A percentile compares a stretch with the other conserved stretches of the same genome.
phyloP scores from a whole-genome alignment of 306 rosid species.

The Dalbergia oliveri region DNA sequence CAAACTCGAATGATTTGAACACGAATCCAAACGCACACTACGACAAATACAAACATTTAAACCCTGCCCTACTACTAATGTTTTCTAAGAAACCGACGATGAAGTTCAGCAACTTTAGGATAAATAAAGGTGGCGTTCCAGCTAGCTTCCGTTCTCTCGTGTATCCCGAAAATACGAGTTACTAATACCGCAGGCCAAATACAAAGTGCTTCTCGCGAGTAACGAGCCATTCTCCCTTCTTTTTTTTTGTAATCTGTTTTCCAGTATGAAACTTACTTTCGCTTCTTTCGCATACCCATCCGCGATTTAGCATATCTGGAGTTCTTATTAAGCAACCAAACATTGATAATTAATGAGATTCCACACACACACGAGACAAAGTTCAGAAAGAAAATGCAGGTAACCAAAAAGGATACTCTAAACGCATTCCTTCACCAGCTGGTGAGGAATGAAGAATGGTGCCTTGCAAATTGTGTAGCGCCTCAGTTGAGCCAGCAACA shows the following conservation, averaged over 20 bases:
- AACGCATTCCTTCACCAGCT: slow-evolving; percentile 86
- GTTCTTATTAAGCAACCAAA: slow-evolving; percentile 63
- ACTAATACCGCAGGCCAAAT: slow-evolving; percentile 4
- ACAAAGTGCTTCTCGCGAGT: background rate
- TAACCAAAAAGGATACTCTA: slow-evolving; percentile 82
- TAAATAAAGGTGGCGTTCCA: background rate
- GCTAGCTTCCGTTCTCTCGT: slow-evolving; percentile 8
- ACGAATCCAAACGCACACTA: background rate
- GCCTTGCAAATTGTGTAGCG: slow-evolving; percentile 84
- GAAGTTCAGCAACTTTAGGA: slow-evolving; percentile 9
- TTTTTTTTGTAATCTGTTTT: background rate
- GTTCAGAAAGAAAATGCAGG: background rate
- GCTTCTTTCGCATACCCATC: slow-evolving; percentile 94
- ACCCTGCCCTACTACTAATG: background rate
- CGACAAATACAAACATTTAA: slow-evolving; percentile 7
- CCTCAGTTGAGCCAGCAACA: slow-evolving; percentile 70
- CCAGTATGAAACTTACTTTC: slow-evolving; percentile 49
- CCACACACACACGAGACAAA: background rate
- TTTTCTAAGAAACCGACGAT: background rate
- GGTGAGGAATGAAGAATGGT: slow-evolving; percentile 77
- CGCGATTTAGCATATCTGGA: slow-evolving; percentile 88
- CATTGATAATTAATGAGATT: slow-evolving; percentile 6
- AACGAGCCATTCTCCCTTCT: background rate
- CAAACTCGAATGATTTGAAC: no score
- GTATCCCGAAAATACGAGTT: slow-evolving; percentile 1